Conservation (phyloP, 805 yeast species). For the Candida corydali region DNA sequence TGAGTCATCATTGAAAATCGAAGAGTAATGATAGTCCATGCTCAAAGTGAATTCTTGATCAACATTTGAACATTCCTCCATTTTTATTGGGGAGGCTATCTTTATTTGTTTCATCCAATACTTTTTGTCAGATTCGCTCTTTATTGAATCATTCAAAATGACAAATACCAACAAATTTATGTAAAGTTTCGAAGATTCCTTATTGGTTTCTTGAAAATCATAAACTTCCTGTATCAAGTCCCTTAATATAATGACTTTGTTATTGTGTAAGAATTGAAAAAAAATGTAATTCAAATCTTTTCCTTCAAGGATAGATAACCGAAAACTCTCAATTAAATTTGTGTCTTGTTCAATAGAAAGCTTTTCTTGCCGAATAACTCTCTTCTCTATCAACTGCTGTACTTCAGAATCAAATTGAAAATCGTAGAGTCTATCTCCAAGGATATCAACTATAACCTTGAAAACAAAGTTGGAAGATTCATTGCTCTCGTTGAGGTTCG, state of each 20-base stretch:
- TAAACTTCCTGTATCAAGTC: slow-evolving; percentile 13
- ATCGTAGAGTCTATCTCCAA: slow-evolving; percentile 15
- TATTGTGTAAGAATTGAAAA: slow-evolving; percentile 2
- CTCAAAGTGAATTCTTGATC: slow-evolving; percentile 13
- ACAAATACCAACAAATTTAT: slow-evolving; percentile 20
- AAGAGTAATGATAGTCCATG: slow-evolving; percentile 24
- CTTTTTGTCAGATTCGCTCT: slow-evolving; percentile 14
- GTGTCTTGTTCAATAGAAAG: slow-evolving; percentile 3
- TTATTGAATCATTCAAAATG: slow-evolving; percentile 15
- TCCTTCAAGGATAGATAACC: neutral
- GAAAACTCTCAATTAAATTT: slow-evolving; percentile 5
- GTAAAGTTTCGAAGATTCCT: slow-evolving; percentile 22
- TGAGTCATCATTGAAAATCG: slow-evolving; percentile 14
- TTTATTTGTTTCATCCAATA: slow-evolving; percentile 17
- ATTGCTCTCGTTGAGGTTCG: slow-evolving; percentile 10
- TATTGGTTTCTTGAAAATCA: slow-evolving; percentile 16
- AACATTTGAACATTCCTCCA: neutral
- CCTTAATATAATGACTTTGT: neutral
- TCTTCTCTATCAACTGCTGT: neutral
- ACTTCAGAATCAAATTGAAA: slow-evolving; percentile 1
- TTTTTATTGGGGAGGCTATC: neutral
- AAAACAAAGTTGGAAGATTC: slow-evolving; percentile 15
- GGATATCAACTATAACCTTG: slow-evolving; percentile 21
- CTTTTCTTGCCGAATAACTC: neutral
- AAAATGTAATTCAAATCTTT: neutral